These are phyloP conservation scores for Pseudogymnoascus sp. DNA, from an alignment of 2,329 filamentous ascomycete species.

Conservation along the genomic window DNA sequence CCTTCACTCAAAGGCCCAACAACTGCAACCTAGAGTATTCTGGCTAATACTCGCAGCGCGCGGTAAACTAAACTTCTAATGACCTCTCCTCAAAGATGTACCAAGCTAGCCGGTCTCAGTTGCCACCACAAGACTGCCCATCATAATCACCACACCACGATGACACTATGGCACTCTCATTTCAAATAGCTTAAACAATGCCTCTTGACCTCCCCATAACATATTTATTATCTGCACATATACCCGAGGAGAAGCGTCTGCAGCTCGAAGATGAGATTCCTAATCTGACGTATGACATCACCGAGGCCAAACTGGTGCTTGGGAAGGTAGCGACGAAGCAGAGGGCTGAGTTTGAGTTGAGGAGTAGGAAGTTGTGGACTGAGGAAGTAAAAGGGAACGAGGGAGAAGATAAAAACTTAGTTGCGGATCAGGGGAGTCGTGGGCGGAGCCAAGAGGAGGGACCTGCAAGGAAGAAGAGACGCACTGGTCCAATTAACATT, in stretches of 20 bases:
- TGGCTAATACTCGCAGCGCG: not conserved
- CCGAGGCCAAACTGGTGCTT: conserved; percentile 67
- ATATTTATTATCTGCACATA: conserved; percentile 66
- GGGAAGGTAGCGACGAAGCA: conserved; percentile 65
- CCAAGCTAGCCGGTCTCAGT: not conserved
- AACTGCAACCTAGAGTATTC: not conserved
- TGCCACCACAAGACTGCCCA: not conserved
- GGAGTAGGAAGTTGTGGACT: conserved; percentile 56
- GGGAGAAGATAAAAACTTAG: not conserved
- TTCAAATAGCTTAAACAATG: conserved; percentile 6
- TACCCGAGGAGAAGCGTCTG: conserved; percentile 57
- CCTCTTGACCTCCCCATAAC: conserved; percentile 5
- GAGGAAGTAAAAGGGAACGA: conserved; percentile 38
- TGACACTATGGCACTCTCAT: not conserved
- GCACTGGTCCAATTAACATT: conserved; percentile 36
- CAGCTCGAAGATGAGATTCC: conserved; percentile 59
- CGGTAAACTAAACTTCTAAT: not conserved
- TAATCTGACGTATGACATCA: conserved; percentile 61
- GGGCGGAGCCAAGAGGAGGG: conserved; percentile 18
- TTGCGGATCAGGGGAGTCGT: not conserved
- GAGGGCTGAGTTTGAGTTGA: conserved; percentile 72
- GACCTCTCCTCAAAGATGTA: not conserved
- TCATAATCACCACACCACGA: not conserved
- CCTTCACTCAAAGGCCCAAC: not conserved
- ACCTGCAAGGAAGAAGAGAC: conserved; percentile 21